Percentiles rank a stretch among this genome's conserved stretches.
These are phyloP conservation scores for Diaporthe sp. DNA, from an alignment of 2,329 filamentous ascomycete species.

Conservation along the genomic window DNA sequence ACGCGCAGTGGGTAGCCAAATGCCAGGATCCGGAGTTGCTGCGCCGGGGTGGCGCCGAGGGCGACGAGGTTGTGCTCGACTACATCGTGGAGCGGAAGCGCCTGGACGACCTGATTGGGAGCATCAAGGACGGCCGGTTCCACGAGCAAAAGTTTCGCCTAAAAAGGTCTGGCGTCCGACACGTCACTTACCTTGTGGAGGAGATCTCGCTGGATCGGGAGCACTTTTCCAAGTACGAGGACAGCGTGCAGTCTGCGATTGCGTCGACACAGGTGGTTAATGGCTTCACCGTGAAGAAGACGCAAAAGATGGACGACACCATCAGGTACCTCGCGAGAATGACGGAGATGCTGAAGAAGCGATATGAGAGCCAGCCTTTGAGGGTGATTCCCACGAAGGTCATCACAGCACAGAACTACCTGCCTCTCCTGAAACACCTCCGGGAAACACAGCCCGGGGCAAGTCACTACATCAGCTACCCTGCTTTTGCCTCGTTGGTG, in stretches of 20 bases:
- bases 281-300: constrained; percentile 84
- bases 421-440: constrained; percentile 73
- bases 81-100: constrained; percentile 87
- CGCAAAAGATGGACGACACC: constrained; percentile 81
- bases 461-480: constrained; percentile 76
- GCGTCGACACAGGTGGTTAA: constrained; percentile 84
- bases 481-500: constrained; percentile 78
- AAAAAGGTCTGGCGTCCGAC: constrained; percentile 78
- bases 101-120: constrained; percentile 83
- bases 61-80: constrained; percentile 81
- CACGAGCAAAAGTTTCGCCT: constrained; percentile 89
- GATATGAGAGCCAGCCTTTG: constrained; percentile 72
- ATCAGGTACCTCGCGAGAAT: constrained; percentile 82
- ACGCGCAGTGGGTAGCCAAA: constrained; percentile 85
- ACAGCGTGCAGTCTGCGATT: constrained; percentile 79
- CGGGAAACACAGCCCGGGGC: constrained; percentile 63
- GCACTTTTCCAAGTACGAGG: constrained; percentile 69
- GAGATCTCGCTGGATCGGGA: constrained; percentile 74
- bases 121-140: constrained; percentile 86
- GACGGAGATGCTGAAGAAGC: constrained; percentile 76
- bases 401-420: constrained; percentile 76
- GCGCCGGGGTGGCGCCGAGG: constrained; percentile 69
- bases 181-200: constrained; percentile 85
- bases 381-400: constrained; percentile 75
- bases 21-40: constrained; percentile 72